Percentiles rank a stretch among this genome's conserved stretches.
These are phyloP conservation scores for Draba incana DNA, from an alignment of 345 rosid genomes.

Conservation along the genomic window DNA sequence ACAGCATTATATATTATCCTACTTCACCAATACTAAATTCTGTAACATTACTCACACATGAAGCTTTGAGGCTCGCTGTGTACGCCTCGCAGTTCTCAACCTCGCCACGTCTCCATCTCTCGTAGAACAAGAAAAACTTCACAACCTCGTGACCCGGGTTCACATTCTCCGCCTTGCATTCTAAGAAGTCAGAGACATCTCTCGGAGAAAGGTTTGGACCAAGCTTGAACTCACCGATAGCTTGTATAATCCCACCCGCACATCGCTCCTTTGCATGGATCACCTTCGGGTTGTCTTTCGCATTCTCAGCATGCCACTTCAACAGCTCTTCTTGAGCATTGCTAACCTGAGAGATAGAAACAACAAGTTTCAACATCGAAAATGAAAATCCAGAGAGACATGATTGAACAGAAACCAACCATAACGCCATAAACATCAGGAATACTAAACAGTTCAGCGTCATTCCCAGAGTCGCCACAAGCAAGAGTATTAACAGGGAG, in stretches of 20 bases:
- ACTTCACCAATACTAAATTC: slow-evolving; percentile 1
- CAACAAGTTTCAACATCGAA: background rate
- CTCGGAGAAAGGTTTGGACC: slow-evolving; percentile 90
- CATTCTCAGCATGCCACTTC: slow-evolving; percentile 89
- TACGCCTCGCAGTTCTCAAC: slow-evolving; percentile 66
- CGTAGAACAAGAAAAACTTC: slow-evolving; percentile 72
- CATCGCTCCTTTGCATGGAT: slow-evolving; percentile 88
- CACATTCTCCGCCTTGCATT: slow-evolving; percentile 40
- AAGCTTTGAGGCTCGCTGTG: slow-evolving; percentile 66
- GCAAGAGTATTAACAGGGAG: slow-evolving; percentile 84
- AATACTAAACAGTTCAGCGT: slow-evolving; percentile 93
- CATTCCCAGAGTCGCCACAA: slow-evolving; percentile 99
- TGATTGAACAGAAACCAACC: slow-evolving; percentile 52
- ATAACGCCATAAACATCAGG: slow-evolving; percentile 91
- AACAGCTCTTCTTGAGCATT: slow-evolving; percentile 98
- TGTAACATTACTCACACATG: slow-evolving; percentile 58
- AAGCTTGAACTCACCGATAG: slow-evolving; percentile 85
- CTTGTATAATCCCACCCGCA: slow-evolving; percentile 90
- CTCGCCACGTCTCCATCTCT: slow-evolving; percentile 96
- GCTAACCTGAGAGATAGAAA: slow-evolving; percentile 58
- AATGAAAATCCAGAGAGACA: background rate
- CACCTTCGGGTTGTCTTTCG: slow-evolving; percentile 76
- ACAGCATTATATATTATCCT: background rate
- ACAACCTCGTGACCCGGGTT: slow-evolving; percentile 67
- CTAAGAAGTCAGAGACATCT: slow-evolving; percentile 61